Evolutionary conservation across 805 yeast species (phyloP).

Genomic region (Grigorovia transvaalensis): DNA sequence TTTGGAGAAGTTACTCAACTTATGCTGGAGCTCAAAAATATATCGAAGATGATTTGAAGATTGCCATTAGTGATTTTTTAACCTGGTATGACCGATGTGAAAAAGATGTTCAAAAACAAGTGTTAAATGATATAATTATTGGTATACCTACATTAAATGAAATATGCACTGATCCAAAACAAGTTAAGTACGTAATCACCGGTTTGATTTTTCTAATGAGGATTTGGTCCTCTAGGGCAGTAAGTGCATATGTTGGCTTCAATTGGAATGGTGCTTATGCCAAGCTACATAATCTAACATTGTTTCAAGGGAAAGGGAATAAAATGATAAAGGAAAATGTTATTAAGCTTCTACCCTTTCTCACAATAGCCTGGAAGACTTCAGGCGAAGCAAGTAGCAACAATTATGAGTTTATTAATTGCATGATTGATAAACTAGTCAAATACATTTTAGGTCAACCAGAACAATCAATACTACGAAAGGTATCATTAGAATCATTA

Average conservation of each 20-base stretch:
- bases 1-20: slow-evolving; percentile 47
- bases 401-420: slow-evolving; percentile 4
- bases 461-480: slow-evolving; percentile 4
- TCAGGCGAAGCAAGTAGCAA: background rate
- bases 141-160: slow-evolving; percentile 6
- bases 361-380: slow-evolving; percentile 17
- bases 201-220: slow-evolving; percentile 6
- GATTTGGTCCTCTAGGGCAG: slow-evolving; percentile 6
- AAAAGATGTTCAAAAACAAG: slow-evolving; percentile 3
- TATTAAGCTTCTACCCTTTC: slow-evolving; percentile 35
- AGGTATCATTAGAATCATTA: slow-evolving; percentile 11
- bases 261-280: slow-evolving; percentile 8
- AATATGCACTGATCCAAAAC: slow-evolving; percentile 23
- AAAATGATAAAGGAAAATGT: background rate
- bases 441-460: background rate
- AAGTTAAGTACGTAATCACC: slow-evolving; percentile 18
- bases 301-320: slow-evolving; percentile 3
- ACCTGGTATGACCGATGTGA: slow-evolving; percentile 16
- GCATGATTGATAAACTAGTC: slow-evolving; percentile 5
- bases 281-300: slow-evolving; percentile 5
- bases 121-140: slow-evolving; percentile 3
- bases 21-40: slow-evolving; percentile 51
- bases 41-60: slow-evolving; percentile 34
- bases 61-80: slow-evolving; percentile 34
- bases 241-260: slow-evolving; percentile 1